phyloP scores from a whole-genome alignment of 1,284 basidiomycete species.

The Cryptococcus sp. region DNA sequence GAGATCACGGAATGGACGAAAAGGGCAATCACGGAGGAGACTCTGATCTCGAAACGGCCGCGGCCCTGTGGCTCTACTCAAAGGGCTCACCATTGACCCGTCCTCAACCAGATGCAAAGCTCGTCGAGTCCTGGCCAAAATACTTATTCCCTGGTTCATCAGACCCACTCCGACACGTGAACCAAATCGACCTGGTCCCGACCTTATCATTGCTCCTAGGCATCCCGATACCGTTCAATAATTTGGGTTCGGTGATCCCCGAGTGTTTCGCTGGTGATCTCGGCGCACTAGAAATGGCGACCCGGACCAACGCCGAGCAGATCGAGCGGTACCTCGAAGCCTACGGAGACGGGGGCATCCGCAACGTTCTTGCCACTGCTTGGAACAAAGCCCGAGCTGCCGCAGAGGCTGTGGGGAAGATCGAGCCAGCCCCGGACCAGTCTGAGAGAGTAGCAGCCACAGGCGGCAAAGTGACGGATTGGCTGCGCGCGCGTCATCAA shows the following conservation, averaged over 20 bases:
- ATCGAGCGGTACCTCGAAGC: slow-evolving; percentile 74
- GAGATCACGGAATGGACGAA: slow-evolving; percentile 97
- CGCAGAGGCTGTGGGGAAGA: slow-evolving; percentile 1
- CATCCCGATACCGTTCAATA: slow-evolving; percentile 92
- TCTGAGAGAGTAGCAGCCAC: neutral
- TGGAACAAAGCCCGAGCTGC: slow-evolving; percentile 23
- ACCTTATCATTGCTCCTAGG: slow-evolving; percentile 89
- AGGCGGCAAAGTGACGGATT: slow-evolving; percentile 10
- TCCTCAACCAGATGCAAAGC: neutral
- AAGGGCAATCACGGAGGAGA: slow-evolving; percentile 97
- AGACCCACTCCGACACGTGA: slow-evolving; percentile 66
- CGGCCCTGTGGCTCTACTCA: slow-evolving; percentile 92
- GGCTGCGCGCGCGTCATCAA: slow-evolving; percentile 10
- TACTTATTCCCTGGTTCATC: slow-evolving; percentile 66
- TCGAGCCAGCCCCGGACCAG: neutral
- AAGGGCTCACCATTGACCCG: slow-evolving; percentile 47
- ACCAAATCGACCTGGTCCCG: slow-evolving; percentile 94
- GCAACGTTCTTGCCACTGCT: slow-evolving; percentile 59
- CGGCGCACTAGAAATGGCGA: slow-evolving; percentile 62
- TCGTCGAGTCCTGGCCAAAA: slow-evolving; percentile 53
- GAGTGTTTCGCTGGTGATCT: slow-evolving; percentile 68
- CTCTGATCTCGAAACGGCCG: slow-evolving; percentile 77
- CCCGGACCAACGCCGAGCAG: slow-evolving; percentile 74
- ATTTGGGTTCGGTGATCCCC: slow-evolving; percentile 86
- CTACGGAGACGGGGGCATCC: slow-evolving; percentile 76